Conservation (phyloP, 768 basidiomycete species). For the Leccinum boreale region DNA sequence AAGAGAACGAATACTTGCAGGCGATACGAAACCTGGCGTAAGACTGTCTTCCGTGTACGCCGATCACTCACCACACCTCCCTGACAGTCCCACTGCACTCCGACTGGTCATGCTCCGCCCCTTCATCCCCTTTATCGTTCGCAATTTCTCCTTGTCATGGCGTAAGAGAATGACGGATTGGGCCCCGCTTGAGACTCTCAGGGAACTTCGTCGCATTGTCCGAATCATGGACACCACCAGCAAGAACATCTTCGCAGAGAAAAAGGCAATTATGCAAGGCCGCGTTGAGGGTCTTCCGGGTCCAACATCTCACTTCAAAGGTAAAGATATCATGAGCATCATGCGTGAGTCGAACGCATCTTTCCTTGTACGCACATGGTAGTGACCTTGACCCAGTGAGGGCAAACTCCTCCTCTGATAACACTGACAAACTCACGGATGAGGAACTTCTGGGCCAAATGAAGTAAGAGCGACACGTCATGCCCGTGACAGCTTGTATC, state of each 20-base stretch:
- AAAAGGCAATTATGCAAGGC: conserved; percentile 25
- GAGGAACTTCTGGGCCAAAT: conserved; percentile 38
- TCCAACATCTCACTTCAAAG: conserved; percentile 14
- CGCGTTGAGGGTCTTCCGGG: conserved; percentile 3
- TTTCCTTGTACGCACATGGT: not conserved
- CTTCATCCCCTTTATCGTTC: conserved; percentile 30
- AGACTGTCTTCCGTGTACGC: not conserved
- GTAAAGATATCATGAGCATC: conserved; percentile 39
- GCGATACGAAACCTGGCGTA: conserved; percentile 33
- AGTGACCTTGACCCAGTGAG: conserved; percentile 23
- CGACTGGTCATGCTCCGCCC: conserved; percentile 30
- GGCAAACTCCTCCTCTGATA: conserved; percentile 31
- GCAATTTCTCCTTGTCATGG: conserved; percentile 27
- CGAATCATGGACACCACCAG: conserved; percentile 30
- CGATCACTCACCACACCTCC: not conserved
- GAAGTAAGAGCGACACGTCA: conserved; percentile 24
- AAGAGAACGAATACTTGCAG: conserved; percentile 26
- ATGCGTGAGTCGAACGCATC: conserved; percentile 29
- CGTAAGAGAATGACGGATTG: conserved; percentile 34
- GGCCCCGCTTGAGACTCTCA: conserved; percentile 28
- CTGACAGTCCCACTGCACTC: conserved; percentile 24
- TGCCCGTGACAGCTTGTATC: not conserved
- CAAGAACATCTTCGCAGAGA: conserved; percentile 27
- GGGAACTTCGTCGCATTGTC: conserved; percentile 24
- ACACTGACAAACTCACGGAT: conserved; percentile 31